Evolutionary conservation across 208 protist genomes (phyloP), one percentile per base, ranked within the genome.

Genomic region (Acanthamoeba culbertsoni): DNA sequence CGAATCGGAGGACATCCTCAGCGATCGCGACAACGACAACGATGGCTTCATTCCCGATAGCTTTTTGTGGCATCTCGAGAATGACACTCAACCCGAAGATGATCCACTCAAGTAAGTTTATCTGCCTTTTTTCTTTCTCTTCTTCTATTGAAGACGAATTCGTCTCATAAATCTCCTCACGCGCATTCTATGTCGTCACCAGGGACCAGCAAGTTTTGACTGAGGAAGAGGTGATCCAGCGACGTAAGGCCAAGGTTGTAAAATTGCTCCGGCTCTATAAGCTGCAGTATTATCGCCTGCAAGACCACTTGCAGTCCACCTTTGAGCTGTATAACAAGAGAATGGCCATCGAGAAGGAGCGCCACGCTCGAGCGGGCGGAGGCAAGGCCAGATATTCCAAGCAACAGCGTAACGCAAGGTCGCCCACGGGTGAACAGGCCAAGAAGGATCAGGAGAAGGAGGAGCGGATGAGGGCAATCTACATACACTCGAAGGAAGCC

Each of bases 281-380:
- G 40, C 79, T 89, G 23, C 79, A 89, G 55, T 89, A 68, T 31
- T 89, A 65, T n/a, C 79, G 79, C 18, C 79, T 89, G 12, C 79
- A 65, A 35, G 46, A 89, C 79, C n/a, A 89, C 14, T 57, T 89
- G 31, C 79, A 89, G 65, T 89, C 51, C 31, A 65, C 55, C 48
- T 89, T 31, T n/a, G 55, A 89, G 79, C 46, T 68, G 7, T 68
- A 89, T 35, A 59, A 59, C 53, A 89, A 89, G 33, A 89, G 65
- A 37, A 8, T 65, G 16, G 33, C 51, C 2, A 14, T 65, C 12
- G 79, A 89, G 33, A 57, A 57, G 12, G 79, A 89, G 51, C 59
- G 45, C n/a, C 33, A 48, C n/a, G 31, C 48, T 31, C 79, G 48
- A 7, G 23, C 37, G 12, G 71, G 71, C 40, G 45, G 33, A 28